These are phyloP conservation scores for Erysimum pusillum DNA, from an alignment of 441 rosid genomes.

Conservation along the genomic window DNA sequence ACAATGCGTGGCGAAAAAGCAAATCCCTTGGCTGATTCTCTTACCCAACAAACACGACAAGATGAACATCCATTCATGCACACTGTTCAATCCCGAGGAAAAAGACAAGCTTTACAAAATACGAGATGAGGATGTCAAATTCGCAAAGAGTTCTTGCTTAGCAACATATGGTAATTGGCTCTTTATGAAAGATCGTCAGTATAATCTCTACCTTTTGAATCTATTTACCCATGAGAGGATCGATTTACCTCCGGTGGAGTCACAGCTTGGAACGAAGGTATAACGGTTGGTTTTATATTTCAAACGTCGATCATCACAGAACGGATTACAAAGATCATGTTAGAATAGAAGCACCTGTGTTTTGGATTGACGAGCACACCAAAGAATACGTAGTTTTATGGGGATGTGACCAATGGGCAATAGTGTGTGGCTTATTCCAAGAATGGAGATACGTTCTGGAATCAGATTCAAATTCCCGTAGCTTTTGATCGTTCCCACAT, in stretches of 20 bases:
- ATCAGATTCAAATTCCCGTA: neutral
- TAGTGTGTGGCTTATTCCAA: neutral
- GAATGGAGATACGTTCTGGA: neutral
- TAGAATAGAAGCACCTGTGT: neutral
- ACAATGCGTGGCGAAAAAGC: neutral
- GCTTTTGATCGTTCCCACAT: too few species aligned
- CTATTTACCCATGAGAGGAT: neutral
- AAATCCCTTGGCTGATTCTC: neutral
- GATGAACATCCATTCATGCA: neutral
- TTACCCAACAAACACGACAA: neutral
- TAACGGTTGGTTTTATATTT: neutral
- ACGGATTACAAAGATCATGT: too few species aligned
- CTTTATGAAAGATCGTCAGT: neutral
- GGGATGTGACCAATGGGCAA: neutral
- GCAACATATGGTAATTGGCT: neutral
- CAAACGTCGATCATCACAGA: neutral
- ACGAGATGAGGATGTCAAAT: neutral
- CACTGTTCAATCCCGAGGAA: neutral
- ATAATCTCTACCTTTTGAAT: neutral
- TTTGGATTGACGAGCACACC: neutral
- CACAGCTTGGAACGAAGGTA: neutral
- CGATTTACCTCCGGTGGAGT: neutral
- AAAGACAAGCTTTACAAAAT: neutral
- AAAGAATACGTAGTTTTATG: neutral
- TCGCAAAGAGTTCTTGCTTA: neutral